These are phyloP conservation scores for Ceratocystis cacaofunesta DNA, from an alignment of 2,329 filamentous ascomycete genomes.

Conservation along the genomic window DNA sequence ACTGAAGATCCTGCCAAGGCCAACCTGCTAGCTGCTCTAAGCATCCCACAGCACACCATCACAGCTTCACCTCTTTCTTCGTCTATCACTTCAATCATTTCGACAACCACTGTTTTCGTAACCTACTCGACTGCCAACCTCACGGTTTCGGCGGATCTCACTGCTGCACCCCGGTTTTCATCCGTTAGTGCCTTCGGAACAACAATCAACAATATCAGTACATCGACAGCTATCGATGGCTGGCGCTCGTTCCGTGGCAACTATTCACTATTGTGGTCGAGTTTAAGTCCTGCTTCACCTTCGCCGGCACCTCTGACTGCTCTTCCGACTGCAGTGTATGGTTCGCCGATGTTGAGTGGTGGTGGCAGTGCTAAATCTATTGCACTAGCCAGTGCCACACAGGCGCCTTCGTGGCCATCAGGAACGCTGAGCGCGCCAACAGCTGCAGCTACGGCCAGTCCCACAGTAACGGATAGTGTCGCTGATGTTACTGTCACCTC, in stretches of 20 bases:
- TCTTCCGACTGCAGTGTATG: not conserved
- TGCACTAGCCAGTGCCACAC: not conserved
- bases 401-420: constrained; percentile 11
- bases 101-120: constrained; percentile 6
- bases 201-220: not conserved
- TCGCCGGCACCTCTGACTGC: not conserved
- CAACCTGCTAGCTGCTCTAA: not conserved
- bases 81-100: not conserved
- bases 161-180: not conserved
- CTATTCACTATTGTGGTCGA: constrained; percentile 9
- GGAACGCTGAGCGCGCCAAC: constrained; percentile 4
- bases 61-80: not conserved
- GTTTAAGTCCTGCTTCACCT: not conserved
- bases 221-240: not conserved
- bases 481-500: not conserved
- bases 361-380: not conserved
- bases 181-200: not conserved
- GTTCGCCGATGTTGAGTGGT: no score
- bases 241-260: constrained; percentile 9
- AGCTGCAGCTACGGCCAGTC: not conserved
- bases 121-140: constrained; percentile 7
- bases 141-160: not conserved
- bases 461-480: not conserved
- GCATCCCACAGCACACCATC: not conserved
- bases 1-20: not conserved